A percentile compares a stretch with the other conserved stretches of the same genome.
These are phyloP conservation scores for Polysphondylium violaceum DNA, from an alignment of 78 protist genomes.

Conservation along the genomic window DNA sequence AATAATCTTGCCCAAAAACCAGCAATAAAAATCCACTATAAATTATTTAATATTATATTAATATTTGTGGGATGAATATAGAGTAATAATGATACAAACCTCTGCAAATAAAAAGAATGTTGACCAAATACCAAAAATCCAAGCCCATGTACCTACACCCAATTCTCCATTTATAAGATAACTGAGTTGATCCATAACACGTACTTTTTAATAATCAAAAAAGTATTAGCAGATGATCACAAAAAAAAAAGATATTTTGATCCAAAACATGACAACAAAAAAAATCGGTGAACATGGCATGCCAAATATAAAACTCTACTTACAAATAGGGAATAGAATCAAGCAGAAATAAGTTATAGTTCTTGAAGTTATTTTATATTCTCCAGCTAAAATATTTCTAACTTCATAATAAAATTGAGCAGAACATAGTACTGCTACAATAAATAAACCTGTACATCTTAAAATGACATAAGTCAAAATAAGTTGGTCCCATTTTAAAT, in stretches of 20 bases:
- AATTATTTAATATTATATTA: background rate
- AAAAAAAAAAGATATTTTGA: too few relatives aligned
- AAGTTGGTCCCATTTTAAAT: too few relatives aligned
- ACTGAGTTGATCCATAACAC: background rate
- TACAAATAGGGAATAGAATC: constrained; percentile 67
- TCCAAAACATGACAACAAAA: background rate
- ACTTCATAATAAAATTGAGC: too few relatives aligned
- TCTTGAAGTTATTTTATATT: too few relatives aligned
- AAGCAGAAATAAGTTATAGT: too few relatives aligned
- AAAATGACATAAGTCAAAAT: too few relatives aligned
- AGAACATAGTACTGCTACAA: too few relatives aligned
- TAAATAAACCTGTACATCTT: too few relatives aligned
- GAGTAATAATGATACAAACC: background rate
- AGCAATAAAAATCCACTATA: constrained; percentile 58
- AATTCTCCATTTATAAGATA: constrained; percentile 5
- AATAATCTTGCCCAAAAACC: constrained; percentile 59
- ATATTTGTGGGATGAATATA: background rate
- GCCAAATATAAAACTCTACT: background rate
- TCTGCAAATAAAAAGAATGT: constrained; percentile 41
- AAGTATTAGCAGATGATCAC: background rate
- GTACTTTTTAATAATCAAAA: constrained; percentile 1
- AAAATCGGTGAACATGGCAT: background rate
- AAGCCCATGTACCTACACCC: constrained; percentile 8
- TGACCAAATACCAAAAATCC: constrained; percentile 2
- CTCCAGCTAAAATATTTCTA: too few relatives aligned